These are phyloP conservation scores for Postia placenta DNA, from an alignment of 768 basidiomycete species.

Conservation along the genomic window DNA sequence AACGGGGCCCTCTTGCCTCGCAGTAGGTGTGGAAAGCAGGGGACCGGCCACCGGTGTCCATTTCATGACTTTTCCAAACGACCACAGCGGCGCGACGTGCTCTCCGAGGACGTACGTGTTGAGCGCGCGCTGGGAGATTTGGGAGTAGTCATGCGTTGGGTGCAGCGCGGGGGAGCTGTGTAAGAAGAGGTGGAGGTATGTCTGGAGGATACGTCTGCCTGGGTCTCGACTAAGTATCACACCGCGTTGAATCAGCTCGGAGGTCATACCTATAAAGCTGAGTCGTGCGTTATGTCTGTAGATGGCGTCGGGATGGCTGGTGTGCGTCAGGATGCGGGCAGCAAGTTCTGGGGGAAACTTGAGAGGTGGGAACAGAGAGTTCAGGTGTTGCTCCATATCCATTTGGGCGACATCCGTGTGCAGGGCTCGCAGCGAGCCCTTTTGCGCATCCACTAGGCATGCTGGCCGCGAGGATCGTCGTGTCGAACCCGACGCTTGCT, in stretches of 20 bases:
- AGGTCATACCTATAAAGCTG: constrained; percentile 60
- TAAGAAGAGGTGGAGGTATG: constrained; percentile 70
- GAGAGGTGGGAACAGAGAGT: constrained; percentile 57
- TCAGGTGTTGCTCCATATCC: too few relatives aligned
- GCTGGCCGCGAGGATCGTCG: too few relatives aligned
- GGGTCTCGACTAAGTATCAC: constrained; percentile 1
- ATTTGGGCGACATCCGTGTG: too few relatives aligned
- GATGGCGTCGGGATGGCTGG: constrained; percentile 59
- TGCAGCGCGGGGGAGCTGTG: constrained; percentile 42
- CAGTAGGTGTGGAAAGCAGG: constrained; percentile 12
- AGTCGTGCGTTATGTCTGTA: constrained; percentile 69
- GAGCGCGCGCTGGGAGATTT: constrained; percentile 47
- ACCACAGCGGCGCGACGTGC: constrained; percentile 71
- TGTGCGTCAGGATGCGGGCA: constrained; percentile 70
- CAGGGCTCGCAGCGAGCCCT: too few relatives aligned
- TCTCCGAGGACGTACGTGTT: constrained; percentile 71
- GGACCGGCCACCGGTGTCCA: constrained; percentile 53
- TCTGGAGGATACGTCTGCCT: constrained; percentile 76
- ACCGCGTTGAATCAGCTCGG: too few relatives aligned
- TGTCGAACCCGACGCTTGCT: too few relatives aligned
- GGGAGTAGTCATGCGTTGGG: constrained; percentile 51
- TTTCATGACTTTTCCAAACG: constrained; percentile 61
- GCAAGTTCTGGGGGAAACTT: constrained; percentile 69
- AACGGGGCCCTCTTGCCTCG: constrained; percentile 21
- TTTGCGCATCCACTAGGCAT: too few relatives aligned